phyloP scores from a whole-genome alignment of 2,329 filamentous ascomycete genomes.

The Trichoderma breve region DNA sequence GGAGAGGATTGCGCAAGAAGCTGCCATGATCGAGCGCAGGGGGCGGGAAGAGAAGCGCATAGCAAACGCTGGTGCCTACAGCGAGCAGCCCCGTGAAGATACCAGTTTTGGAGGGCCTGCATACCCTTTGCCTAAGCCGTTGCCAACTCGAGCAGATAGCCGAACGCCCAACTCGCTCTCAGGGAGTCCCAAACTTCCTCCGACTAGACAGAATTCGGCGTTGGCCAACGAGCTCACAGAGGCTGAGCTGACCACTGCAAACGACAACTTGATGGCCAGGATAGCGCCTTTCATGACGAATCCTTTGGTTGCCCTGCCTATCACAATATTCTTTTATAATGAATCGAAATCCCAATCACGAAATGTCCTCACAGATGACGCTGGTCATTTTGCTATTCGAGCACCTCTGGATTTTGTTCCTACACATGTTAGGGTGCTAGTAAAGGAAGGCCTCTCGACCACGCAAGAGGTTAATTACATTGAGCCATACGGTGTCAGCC shows the following conservation, averaged over 20 bases:
- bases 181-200: conserved; percentile 43
- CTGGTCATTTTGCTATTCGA: conserved; percentile 81
- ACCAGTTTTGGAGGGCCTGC: conserved; percentile 31
- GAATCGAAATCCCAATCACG: conserved; percentile 76
- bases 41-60: conserved; percentile 70
- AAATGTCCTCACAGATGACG: conserved; percentile 80
- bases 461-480: conserved; percentile 76
- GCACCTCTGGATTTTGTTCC: conserved; percentile 86
- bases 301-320: conserved; percentile 70
- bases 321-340: conserved; percentile 96
- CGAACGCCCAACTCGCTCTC: conserved; percentile 40
- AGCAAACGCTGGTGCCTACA: conserved; percentile 71
- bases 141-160: not conserved
- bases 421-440: conserved; percentile 82
- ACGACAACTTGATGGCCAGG: conserved; percentile 82
- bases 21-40: conserved; percentile 69
- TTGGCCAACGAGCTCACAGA: conserved; percentile 62
- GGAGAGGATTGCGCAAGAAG: conserved; percentile 70
- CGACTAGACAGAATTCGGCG: conserved; percentile 37
- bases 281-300: conserved; percentile 87
- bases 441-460: conserved; percentile 78
- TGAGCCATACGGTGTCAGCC: conserved; percentile 75
- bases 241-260: conserved; percentile 74
- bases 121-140: not conserved
- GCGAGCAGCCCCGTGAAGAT: conserved; percentile 58